A percentile compares a stretch with the other conserved stretches of the same genome.
These are phyloP conservation scores for Phlyctochytrium arcticum DNA, from an alignment of 192 early-diverging fungal genomes.

Conservation along the genomic window DNA sequence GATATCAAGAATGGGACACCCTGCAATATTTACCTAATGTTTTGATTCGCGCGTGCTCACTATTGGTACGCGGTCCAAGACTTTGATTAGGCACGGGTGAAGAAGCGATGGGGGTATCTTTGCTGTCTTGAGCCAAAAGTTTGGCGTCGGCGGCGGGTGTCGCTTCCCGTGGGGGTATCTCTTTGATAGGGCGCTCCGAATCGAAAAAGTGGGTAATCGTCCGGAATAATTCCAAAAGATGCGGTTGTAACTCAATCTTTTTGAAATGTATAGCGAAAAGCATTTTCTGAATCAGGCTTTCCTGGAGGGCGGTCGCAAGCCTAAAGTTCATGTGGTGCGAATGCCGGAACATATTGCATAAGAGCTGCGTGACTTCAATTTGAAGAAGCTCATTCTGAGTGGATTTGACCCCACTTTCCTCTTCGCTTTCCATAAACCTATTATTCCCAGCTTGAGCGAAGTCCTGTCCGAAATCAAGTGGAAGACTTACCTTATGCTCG, in stretches of 20 bases:
- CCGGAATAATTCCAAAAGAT: slow-evolving; percentile 52
- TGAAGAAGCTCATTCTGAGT: slow-evolving; percentile 6
- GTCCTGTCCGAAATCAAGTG: slow-evolving; percentile 3
- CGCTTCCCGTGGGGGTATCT: no score
- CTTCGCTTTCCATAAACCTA: slow-evolving; percentile 39
- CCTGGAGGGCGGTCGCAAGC: slow-evolving; percentile 48
- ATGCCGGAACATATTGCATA: slow-evolving; percentile 52
- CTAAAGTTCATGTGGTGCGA: slow-evolving; percentile 49
- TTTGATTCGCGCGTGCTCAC: no score
- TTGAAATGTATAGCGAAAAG: slow-evolving; percentile 51
- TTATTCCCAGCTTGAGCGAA: no score
- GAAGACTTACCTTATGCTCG: slow-evolving; percentile 23
- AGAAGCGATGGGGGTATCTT: no score
- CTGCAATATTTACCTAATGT: no score
- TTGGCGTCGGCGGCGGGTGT: no score
- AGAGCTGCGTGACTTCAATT: slow-evolving; percentile 43
- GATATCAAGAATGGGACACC: no score
- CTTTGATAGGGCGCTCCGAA: no score
- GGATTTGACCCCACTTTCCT: not conserved
- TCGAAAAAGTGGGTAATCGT: slow-evolving; percentile 15
- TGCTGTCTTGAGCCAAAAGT: no score
- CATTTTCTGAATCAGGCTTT: slow-evolving; percentile 49
- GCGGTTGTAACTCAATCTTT: slow-evolving; percentile 55
- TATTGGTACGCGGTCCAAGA: no score
- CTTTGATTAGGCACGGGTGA: no score